Evolutionary conservation across 129 eudicot genomes (phyloP).

Genomic region (Chrysanthemum seticuspe): DNA sequence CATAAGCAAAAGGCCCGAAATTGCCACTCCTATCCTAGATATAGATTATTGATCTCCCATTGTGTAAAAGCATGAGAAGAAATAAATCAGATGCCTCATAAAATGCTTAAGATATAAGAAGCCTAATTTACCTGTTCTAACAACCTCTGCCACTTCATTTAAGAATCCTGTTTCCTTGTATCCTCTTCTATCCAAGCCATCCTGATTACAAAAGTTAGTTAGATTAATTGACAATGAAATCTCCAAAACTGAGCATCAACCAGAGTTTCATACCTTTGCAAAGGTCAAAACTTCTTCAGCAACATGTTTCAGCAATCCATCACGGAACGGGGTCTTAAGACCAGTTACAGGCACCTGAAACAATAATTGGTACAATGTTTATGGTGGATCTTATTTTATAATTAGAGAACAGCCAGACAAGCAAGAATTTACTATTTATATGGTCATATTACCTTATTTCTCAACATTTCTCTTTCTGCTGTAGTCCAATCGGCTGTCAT

Average conservation of each 20-base stretch:
- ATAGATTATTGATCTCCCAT: neutral
- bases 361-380: constrained; percentile 1
- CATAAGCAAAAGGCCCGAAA: neutral
- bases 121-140: constrained; percentile 63
- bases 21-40: neutral
- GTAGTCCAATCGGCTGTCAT: constrained; percentile 88
- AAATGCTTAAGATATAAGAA: too few relatives aligned
- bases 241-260: constrained; percentile 3
- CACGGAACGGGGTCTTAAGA: constrained; percentile 94
- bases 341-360: constrained; percentile 86
- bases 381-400: neutral
- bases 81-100: too few relatives aligned
- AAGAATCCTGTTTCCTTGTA: constrained; percentile 88
- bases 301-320: constrained; percentile 81
- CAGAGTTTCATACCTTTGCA: constrained; percentile 53
- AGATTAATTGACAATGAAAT: neutral
- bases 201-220: constrained; percentile 40
- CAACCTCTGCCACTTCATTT: constrained; percentile 92
- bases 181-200: constrained; percentile 98
- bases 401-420: constrained; percentile 2
- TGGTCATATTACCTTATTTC: constrained; percentile 70
- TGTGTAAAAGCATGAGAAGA: too few relatives aligned
- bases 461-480: constrained; percentile 86
- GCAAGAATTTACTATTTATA: neutral
- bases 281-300: constrained; percentile 85